Conservation (phyloP, 2,329 filamentous ascomycete genomes). For the Cladosporium velox region DNA sequence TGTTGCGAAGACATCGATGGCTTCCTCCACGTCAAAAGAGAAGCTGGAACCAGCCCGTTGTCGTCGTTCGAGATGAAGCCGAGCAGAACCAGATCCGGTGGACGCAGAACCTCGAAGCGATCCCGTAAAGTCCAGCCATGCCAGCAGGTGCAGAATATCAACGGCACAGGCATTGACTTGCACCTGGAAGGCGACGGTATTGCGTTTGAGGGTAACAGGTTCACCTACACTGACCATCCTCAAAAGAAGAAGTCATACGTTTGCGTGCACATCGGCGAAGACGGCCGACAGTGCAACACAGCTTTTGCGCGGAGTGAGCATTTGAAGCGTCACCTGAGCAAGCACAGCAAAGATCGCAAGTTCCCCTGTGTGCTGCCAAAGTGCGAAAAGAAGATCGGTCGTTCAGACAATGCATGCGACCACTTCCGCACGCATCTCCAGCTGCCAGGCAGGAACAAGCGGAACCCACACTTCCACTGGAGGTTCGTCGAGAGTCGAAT, state of each 20-base stretch:
- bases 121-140: conserved; percentile 20
- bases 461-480: conserved; percentile 31
- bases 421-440: conserved; percentile 38
- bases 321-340: conserved; percentile 34
- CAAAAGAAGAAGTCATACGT: conserved; percentile 25
- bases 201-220: neutral
- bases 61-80: neutral
- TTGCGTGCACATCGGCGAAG: conserved; percentile 23
- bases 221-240: neutral
- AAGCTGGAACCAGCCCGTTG: conserved; percentile 17
- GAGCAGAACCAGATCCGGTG: conserved; percentile 1
- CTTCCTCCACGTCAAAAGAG: conserved; percentile 27
- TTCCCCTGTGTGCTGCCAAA: conserved; percentile 31
- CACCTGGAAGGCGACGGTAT: conserved; percentile 15
- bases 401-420: conserved; percentile 36
- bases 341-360: conserved; percentile 25
- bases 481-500: conserved; percentile 21
- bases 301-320: conserved; percentile 37
- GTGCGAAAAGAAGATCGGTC: conserved; percentile 30
- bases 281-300: conserved; percentile 25
- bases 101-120: conserved; percentile 22
- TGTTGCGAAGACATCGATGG: conserved; percentile 31
- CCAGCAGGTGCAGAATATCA: conserved; percentile 5
- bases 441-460: conserved; percentile 25
- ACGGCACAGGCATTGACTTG: conserved; percentile 11